phyloP scores from a whole-genome alignment of 1,284 basidiomycete genomes.

The Fomitopsis palustris region DNA sequence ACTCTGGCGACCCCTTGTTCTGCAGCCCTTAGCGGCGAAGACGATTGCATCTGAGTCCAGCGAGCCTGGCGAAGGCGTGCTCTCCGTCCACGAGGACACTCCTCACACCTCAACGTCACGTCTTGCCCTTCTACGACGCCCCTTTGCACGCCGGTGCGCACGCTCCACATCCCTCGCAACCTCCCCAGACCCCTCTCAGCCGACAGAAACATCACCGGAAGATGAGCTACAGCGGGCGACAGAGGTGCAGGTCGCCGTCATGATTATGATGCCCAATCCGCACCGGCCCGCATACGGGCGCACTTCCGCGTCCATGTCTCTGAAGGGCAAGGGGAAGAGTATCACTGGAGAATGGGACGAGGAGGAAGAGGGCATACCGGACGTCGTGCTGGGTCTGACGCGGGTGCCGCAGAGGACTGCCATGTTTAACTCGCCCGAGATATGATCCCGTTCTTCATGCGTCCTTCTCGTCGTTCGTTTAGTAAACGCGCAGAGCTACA shows the following conservation, averaged over 20 bases:
- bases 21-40: constrained; percentile 21
- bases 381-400: constrained; percentile 43
- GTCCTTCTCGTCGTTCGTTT: background rate
- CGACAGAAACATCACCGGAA: constrained; percentile 9
- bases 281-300: constrained; percentile 20
- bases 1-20: background rate
- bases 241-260: constrained; percentile 48
- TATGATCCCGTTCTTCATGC: background rate
- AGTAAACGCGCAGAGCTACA: background rate
- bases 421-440: background rate
- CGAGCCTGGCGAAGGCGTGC: constrained; percentile 5
- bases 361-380: constrained; percentile 39
- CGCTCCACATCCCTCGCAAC: background rate
- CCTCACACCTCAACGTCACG: background rate
- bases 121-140: background rate
- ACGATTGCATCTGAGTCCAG: constrained; percentile 11
- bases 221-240: constrained; percentile 15
- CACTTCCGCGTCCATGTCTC: constrained; percentile 1
- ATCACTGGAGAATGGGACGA: constrained; percentile 18
- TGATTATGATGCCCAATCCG: constrained; percentile 60
- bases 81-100: background rate
- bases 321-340: constrained; percentile 29
- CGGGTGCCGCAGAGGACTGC: constrained; percentile 26
- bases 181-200: background rate
- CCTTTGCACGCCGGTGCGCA: constrained; percentile 8